These are phyloP conservation scores for Phytophthora pisi DNA, from an alignment of 352 stramenopile species.

Conservation along the genomic window DNA sequence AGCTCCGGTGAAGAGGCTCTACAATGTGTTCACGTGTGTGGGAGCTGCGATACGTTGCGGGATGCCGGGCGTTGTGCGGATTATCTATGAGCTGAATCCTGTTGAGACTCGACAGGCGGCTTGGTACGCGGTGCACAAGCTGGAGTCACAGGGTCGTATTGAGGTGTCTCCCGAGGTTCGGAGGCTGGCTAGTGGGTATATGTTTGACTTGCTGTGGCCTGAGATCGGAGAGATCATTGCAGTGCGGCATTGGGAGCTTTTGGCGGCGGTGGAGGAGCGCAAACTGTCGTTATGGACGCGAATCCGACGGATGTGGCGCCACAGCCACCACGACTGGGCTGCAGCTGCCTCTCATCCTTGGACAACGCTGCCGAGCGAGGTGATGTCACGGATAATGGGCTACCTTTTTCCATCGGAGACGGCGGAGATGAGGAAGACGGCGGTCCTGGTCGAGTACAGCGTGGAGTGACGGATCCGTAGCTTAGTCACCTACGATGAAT, in stretches of 20 bases:
- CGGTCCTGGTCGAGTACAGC: slow-evolving; percentile 6
- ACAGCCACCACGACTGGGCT: slow-evolving; percentile 9
- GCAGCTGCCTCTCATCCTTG: slow-evolving; percentile 5
- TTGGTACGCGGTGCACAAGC: slow-evolving; percentile 23
- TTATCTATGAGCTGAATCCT: slow-evolving; percentile 13
- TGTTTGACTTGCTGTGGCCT: slow-evolving; percentile 10
- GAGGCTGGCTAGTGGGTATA: slow-evolving; percentile 5
- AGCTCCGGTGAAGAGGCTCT: slow-evolving; percentile 8
- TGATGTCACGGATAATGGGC: slow-evolving; percentile 7
- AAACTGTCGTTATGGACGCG: background rate
- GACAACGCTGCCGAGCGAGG: slow-evolving; percentile 13
- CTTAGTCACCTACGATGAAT: too few relatives aligned
- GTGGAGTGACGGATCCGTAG: background rate
- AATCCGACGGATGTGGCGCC: slow-evolving; percentile 1
- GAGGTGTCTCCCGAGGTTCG: background rate
- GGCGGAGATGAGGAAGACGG: slow-evolving; percentile 8
- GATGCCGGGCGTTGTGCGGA: slow-evolving; percentile 6
- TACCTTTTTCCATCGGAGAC: slow-evolving; percentile 11
- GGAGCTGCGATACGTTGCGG: slow-evolving; percentile 12
- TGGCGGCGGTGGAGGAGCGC: background rate
- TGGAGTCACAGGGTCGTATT: background rate
- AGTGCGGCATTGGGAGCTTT: slow-evolving; percentile 10
- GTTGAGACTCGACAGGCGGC: slow-evolving; percentile 14
- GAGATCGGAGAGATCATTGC: slow-evolving; percentile 10
- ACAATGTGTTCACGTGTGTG: slow-evolving; percentile 23